Conservation (phyloP, 2,329 filamentous ascomycete genomes). For the Microcyclospora pomicola region DNA sequence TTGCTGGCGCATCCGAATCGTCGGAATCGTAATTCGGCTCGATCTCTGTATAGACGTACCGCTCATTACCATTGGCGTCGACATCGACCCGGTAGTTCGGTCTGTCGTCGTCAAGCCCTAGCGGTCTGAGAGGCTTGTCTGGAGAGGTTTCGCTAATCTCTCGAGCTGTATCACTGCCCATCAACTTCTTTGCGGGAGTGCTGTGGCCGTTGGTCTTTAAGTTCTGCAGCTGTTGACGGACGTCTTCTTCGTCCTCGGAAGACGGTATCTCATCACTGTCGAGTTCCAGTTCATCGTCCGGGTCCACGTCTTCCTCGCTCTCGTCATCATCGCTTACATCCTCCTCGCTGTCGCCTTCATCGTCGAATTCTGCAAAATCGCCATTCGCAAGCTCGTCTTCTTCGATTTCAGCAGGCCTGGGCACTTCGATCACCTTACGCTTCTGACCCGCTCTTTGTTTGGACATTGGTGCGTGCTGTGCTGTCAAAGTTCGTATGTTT, state of each 20-base stretch:
- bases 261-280: slow-evolving; percentile 28
- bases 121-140: slow-evolving; percentile 8
- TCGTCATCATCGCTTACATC: slow-evolving; percentile 15
- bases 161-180: slow-evolving; percentile 15
- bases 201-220: slow-evolving; percentile 23
- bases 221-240: slow-evolving; percentile 31
- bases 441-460: slow-evolving; percentile 26
- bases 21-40: slow-evolving; percentile 93
- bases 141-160: slow-evolving; percentile 12
- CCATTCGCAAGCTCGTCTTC: slow-evolving; percentile 19
- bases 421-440: slow-evolving; percentile 29
- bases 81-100: slow-evolving; percentile 49
- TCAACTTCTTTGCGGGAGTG: slow-evolving; percentile 10
- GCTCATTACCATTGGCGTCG: slow-evolving; percentile 79
- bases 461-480: slow-evolving; percentile 7
- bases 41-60: slow-evolving; percentile 89
- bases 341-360: slow-evolving; percentile 21
- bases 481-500: too few relatives aligned
- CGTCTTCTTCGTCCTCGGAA: slow-evolving; percentile 27
- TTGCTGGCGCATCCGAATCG: slow-evolving; percentile 68
- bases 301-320: slow-evolving; percentile 9
- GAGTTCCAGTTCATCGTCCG: slow-evolving; percentile 24
- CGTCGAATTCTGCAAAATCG: slow-evolving; percentile 26
- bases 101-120: slow-evolving; percentile 14
- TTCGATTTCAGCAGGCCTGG: slow-evolving; percentile 13